These are phyloP conservation scores for Sanghuangporus sanghuang DNA, from an alignment of 1,284 basidiomycete genomes.

Conservation along the genomic window DNA sequence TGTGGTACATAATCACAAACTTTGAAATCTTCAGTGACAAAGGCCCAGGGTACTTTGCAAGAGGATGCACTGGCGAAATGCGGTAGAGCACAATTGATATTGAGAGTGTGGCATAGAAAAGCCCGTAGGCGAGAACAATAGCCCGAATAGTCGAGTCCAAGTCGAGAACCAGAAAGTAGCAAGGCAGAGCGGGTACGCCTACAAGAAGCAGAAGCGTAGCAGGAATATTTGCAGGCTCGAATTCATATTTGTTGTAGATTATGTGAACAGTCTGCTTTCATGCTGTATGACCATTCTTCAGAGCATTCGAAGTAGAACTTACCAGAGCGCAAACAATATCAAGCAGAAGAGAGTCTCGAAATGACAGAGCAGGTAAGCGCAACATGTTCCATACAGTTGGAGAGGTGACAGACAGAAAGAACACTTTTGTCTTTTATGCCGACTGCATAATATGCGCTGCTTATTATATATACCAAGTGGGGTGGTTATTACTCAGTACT, in stretches of 20 bases:
- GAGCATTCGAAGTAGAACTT: not conserved
- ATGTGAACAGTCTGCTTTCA: not conserved
- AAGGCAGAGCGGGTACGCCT: not conserved
- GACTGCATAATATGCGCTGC: too few relatives aligned
- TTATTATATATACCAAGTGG: too few relatives aligned
- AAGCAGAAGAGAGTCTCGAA: not conserved
- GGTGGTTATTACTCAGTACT: too few relatives aligned
- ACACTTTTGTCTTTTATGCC: too few relatives aligned
- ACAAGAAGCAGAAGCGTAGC: too few relatives aligned
- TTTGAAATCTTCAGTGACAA: constrained; percentile 19
- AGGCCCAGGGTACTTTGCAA: constrained; percentile 23
- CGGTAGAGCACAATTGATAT: constrained; percentile 20
- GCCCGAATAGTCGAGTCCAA: constrained; percentile 19
- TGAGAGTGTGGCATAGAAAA: constrained; percentile 15
- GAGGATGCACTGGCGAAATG: constrained; percentile 24
- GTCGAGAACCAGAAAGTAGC: not conserved
- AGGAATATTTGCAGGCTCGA: not conserved
- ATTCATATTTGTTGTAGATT: constrained; percentile 8
- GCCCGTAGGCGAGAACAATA: constrained; percentile 16
- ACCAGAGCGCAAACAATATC: constrained; percentile 1
- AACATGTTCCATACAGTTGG: not conserved
- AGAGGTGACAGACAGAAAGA: too few relatives aligned
- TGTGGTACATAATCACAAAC: constrained; percentile 20
- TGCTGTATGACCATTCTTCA: not conserved
- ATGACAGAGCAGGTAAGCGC: not conserved